Evolutionary conservation across 164 flowering plant species (phyloP).

Genomic region (Aristolochia contorta): DNA sequence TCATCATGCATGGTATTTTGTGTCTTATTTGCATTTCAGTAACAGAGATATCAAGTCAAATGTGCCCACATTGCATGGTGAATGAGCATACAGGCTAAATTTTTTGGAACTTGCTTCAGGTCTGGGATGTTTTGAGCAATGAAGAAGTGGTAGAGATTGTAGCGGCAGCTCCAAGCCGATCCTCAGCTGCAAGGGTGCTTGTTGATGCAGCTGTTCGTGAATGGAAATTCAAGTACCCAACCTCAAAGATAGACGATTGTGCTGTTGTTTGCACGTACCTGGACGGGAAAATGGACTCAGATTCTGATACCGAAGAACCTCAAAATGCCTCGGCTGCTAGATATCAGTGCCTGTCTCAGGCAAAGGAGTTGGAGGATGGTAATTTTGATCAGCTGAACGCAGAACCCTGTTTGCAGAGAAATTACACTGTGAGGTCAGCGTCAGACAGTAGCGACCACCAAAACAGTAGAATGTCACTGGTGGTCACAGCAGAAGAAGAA

Average conservation of each 20-base stretch:
- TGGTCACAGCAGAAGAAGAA: constrained; percentile 23
- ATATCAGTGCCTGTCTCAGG: constrained; percentile 45
- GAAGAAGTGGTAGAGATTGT: constrained; percentile 89
- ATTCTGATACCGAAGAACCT: constrained; percentile 68
- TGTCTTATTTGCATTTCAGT: too few relatives aligned
- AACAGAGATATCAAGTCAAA: neutral
- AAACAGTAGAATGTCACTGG: constrained; percentile 13
- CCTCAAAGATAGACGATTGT: constrained; percentile 95
- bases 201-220: constrained; percentile 77
- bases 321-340: constrained; percentile 46
- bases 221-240: constrained; percentile 87
- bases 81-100: neutral
- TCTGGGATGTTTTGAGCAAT: constrained; percentile 92
- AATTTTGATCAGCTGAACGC: constrained; percentile 22
- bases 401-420: constrained; percentile 65
- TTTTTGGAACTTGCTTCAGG: constrained; percentile 28
- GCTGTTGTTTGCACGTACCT: constrained; percentile 80
- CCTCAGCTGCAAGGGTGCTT: constrained; percentile 66
- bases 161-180: constrained; percentile 49
- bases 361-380: constrained; percentile 63
- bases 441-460: constrained; percentile 27
- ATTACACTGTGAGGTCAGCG: constrained; percentile 60
- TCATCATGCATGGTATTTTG: too few relatives aligned
- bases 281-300: constrained; percentile 76
- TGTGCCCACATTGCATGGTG: neutral